Base-by-base conservation (phyloP, 2,329 filamentous ascomycete species). In the Pestalotiopsis sp. region DNA sequence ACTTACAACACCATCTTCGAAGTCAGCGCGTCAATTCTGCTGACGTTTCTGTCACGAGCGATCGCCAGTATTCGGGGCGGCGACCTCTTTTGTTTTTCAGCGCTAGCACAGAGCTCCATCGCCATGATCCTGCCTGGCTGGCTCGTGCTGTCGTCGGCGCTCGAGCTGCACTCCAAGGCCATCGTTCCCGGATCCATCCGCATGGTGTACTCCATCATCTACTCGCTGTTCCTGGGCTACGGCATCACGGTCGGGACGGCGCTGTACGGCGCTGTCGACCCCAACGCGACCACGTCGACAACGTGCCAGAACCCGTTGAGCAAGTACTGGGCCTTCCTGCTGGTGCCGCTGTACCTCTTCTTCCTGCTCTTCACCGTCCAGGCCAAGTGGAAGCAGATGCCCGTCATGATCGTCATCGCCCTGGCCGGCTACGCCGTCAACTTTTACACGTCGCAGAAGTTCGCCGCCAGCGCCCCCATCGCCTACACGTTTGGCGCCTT, bases 331-430 rank as follows among this genome's bases (percentile, higher is more conserved):
- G 85, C 85, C 69, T 91, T 91, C 74, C 81, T 92, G 31, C 93
- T 93, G 74, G 92, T 93, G 0, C 83, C 90, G 0, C 80, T 86
- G 11, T 94, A 93, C 80, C 88, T 91, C 1, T 77, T 92, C 31
- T 92, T 90, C 71, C 85, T 95, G 45, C 89, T 91, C 63, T 82
- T 94, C 68, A 89, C 95, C 76, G 95, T 95, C 77, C 92, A 95
- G 73, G 93, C 92, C 49, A 94, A 93, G 78, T 94, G 89, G 88
- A 92, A 90, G 73, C 93, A 96, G 77, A 88, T 91, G 73, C 93
- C 93, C 0, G 84, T 92, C 66, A 95, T 95, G 92, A 81, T 92
- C 3, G 60, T 88, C 68, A 94, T 97, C 74, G 89, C 92, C 0
- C 82, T 94, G 36, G 87, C 89, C 0, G 93, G 93, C 4, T 95